These are phyloP conservation scores for Trypanosoma mega DNA, from an alignment of 208 protist species.

Conservation along the genomic window DNA sequence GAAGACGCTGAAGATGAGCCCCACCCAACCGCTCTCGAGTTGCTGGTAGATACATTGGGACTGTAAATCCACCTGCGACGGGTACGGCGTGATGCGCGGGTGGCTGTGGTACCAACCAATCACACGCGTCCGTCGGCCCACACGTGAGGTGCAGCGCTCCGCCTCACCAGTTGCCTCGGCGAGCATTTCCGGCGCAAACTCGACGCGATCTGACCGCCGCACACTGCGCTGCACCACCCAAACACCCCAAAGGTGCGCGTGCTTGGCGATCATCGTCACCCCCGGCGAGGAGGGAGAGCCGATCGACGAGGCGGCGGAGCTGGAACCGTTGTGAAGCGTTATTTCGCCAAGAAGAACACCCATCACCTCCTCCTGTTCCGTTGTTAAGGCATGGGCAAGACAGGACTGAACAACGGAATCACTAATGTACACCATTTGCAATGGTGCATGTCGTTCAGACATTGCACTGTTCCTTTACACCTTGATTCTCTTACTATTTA, in stretches of 20 bases:
- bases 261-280: conserved; percentile 23
- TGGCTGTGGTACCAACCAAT: conserved; percentile 92
- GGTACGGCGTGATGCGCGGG: conserved; percentile 69
- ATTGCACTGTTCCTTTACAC: neutral
- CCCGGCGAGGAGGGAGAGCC: neutral
- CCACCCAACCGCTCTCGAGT: conserved; percentile 77
- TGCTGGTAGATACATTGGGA: conserved; percentile 80
- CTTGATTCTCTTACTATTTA: too few relatives aligned
- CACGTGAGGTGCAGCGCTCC: conserved; percentile 36
- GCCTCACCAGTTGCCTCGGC: conserved; percentile 56
- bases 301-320: neutral
- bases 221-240: conserved; percentile 61
- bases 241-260: conserved; percentile 53
- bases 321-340: conserved; percentile 11
- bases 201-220: conserved; percentile 72
- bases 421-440: conserved; percentile 48
- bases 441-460: conserved; percentile 16
- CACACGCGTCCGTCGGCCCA: conserved; percentile 42
- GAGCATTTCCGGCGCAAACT: conserved; percentile 57
- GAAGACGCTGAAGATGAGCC: conserved; percentile 86
- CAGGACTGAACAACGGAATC: conserved; percentile 67
- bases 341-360: conserved; percentile 68
- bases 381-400: conserved; percentile 66
- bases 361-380: conserved; percentile 83
- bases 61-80: conserved; percentile 68